Percentiles rank a stretch among this genome's conserved stretches.
These are phyloP conservation scores for Pogostemon cablin DNA, from an alignment of 257 asterid species.

Conservation along the genomic window DNA sequence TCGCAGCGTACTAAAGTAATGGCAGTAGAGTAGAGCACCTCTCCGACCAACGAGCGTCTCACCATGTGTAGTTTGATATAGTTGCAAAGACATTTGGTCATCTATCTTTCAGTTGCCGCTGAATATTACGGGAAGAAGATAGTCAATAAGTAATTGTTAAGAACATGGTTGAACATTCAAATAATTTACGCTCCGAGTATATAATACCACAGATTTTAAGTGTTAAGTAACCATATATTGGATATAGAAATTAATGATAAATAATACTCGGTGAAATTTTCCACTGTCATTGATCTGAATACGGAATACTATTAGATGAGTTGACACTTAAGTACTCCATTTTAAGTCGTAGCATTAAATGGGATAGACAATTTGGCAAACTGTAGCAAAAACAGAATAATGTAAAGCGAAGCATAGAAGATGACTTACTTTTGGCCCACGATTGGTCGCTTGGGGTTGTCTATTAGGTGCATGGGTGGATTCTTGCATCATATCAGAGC, in stretches of 20 bases:
- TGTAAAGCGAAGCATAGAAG: conserved; percentile 8
- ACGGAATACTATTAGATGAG: background rate
- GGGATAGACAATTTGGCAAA: conserved; percentile 8
- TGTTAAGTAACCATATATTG: background rate
- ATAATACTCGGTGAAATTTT: conserved; percentile 7
- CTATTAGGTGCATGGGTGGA: conserved; percentile 56
- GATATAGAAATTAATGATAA: conserved; percentile 1
- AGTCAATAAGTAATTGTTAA: conserved; percentile 28
- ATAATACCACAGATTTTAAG: background rate
- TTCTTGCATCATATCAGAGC: conserved; percentile 79
- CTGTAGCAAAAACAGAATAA: background rate
- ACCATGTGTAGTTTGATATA: background rate
- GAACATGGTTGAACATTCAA: background rate
- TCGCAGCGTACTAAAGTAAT: background rate
- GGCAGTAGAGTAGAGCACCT: background rate
- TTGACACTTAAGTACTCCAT: background rate
- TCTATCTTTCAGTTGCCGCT: conserved; percentile 83
- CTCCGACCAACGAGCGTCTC: background rate
- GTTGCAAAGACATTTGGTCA: conserved; percentile 38
- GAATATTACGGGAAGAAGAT: conserved; percentile 34
- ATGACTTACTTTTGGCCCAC: conserved; percentile 78
- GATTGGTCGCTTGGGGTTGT: conserved; percentile 70
- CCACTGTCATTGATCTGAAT: background rate
- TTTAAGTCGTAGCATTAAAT: conserved; percentile 2
- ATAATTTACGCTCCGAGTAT: background rate